phyloP scores from a whole-genome alignment of 2,329 filamentous ascomycete species.

The Epichloe sibirici region DNA sequence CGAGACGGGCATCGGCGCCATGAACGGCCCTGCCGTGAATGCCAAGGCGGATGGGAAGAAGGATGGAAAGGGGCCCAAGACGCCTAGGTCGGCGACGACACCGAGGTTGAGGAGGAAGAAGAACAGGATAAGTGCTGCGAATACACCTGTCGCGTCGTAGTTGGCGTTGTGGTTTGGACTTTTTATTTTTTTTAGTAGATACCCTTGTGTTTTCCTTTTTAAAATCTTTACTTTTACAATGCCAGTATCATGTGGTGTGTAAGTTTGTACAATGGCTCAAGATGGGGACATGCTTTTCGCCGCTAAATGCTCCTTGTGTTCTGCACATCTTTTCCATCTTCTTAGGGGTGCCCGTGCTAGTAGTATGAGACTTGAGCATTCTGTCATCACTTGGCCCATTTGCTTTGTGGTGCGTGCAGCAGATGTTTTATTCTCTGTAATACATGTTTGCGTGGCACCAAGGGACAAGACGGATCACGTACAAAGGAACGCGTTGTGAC shows the following conservation, averaged over 20 bases:
- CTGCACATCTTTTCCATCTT: too few relatives aligned
- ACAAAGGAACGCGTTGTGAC: too few relatives aligned
- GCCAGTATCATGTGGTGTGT: not conserved
- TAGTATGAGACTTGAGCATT: too few relatives aligned
- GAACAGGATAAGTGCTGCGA: conserved; percentile 29
- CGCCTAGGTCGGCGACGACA: conserved; percentile 27
- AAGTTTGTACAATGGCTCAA: too few relatives aligned
- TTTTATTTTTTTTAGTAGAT: not conserved
- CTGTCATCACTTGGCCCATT: too few relatives aligned
- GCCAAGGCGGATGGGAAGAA: conserved; percentile 34
- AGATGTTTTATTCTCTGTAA: too few relatives aligned
- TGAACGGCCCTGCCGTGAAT: conserved; percentile 24
- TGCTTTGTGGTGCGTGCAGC: too few relatives aligned
- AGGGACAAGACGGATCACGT: not conserved
- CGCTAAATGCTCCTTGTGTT: too few relatives aligned
- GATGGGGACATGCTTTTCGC: too few relatives aligned
- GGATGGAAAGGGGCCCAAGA: conserved; percentile 33
- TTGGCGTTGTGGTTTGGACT: not conserved
- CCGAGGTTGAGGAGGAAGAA: conserved; percentile 36
- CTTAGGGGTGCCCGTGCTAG: too few relatives aligned
- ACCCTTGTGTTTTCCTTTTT: not conserved
- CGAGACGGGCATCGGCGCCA: conserved; percentile 21
- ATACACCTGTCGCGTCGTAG: conserved; percentile 20
- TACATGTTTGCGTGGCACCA: not conserved
- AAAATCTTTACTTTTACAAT: not conserved